Conservation (phyloP, 2,329 filamentous ascomycete species). For the Orbilia oligospora region DNA sequence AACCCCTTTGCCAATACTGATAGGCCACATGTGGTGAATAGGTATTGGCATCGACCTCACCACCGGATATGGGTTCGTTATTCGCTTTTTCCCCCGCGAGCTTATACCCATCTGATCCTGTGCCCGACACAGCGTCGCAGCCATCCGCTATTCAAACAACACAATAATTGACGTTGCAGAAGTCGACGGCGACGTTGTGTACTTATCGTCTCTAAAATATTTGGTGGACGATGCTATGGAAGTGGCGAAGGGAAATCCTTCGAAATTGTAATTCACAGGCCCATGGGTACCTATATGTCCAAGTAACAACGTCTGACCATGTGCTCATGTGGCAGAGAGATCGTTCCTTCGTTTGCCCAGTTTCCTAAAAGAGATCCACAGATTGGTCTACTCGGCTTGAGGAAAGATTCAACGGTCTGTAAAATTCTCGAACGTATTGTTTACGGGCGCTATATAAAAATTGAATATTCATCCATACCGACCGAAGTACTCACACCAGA, state of each 20-base stretch:
- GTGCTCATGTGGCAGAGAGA: not conserved
- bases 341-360: constrained; percentile 7
- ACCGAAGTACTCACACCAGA: constrained; percentile 15
- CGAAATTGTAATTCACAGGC: constrained; percentile 5
- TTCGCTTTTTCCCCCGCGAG: not conserved
- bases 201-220: constrained; percentile 6
- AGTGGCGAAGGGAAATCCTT: not conserved
- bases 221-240: constrained; percentile 5
- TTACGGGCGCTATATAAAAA: not conserved
- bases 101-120: not conserved
- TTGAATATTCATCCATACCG: not conserved
- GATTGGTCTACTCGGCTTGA: not conserved
- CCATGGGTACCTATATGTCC: not conserved
- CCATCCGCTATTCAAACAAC: not conserved
- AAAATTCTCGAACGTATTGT: constrained; percentile 1
- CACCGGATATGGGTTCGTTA: constrained; percentile 7
- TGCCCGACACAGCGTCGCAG: not conserved
- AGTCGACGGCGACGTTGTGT: not conserved
- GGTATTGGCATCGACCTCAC: constrained; percentile 6
- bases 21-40: not conserved
- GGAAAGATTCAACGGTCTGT: not conserved
- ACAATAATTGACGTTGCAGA: constrained; percentile 3
- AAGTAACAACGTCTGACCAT: not conserved
- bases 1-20: not conserved
- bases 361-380: not conserved